Evolutionary conservation across 1,139 yeast species (phyloP).

Genomic region (Blastobotrys malaysiensis): DNA sequence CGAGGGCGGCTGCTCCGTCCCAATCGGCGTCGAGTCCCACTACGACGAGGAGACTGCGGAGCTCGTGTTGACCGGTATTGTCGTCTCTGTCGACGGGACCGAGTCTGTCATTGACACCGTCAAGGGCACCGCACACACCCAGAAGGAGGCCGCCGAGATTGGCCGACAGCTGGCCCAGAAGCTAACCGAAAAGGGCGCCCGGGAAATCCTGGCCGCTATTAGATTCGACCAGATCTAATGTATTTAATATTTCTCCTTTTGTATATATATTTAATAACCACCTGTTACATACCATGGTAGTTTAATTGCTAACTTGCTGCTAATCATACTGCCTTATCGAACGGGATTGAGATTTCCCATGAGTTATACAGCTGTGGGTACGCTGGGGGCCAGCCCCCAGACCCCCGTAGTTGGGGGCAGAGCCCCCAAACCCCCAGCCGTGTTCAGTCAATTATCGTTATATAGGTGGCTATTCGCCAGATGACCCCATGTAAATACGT

Average conservation of each 20-base stretch:
- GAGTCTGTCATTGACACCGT: constrained; percentile 55
- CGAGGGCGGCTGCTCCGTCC: constrained; percentile 98
- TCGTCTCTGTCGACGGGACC: constrained; percentile 80
- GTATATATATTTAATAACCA: constrained; percentile 7
- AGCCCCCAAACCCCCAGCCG: too few species aligned
- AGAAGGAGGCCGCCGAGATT: constrained; percentile 61
- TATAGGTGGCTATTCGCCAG: too few species aligned
- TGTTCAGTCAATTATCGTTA: too few species aligned
- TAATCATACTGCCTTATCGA: too few species aligned
- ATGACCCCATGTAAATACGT: too few species aligned
- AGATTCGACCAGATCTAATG: constrained; percentile 46
- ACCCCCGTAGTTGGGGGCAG: too few species aligned
- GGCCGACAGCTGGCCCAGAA: constrained; percentile 67
- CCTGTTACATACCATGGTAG: too few species aligned
- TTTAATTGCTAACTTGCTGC: too few species aligned
- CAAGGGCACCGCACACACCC: constrained; percentile 32
- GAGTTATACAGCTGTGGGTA: too few species aligned
- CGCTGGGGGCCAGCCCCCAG: too few species aligned
- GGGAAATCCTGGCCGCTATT: constrained; percentile 70
- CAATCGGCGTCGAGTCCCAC: constrained; percentile 79
- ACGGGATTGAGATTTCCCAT: too few species aligned
- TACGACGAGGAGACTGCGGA: constrained; percentile 43
- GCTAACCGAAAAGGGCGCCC: constrained; percentile 74
- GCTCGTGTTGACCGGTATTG: constrained; percentile 57
- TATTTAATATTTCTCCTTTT: constrained; percentile 2